Base-by-base conservation (phyloP, 129 eudicot species). In the Kitagawia praeruptora region DNA sequence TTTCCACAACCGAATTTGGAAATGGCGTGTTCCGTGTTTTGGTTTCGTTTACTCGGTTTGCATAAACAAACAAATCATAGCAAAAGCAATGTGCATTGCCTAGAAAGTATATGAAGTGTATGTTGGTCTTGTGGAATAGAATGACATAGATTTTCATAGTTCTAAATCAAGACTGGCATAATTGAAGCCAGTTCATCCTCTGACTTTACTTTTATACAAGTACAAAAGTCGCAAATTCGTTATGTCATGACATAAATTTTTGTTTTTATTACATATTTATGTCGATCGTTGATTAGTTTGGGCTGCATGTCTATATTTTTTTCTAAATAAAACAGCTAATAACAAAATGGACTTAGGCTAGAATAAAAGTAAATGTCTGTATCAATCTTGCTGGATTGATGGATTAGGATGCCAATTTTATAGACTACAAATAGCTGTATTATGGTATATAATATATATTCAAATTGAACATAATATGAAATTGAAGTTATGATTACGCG, bases 101-200 rank as follows among this genome's bases (percentile, higher is more conserved):
- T 4, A 49, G 56, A 16, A 49, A 63, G 27, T 6, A 8, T 56
- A 16, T n/a, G 13, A 49, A 63, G 27, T 6, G 9, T 56, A 4
- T n/a, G 28, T 5, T 61, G 14, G 27, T 61, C 69, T n/a, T n/a
- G 69, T 7, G 27, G 15, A 10, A 63, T 5, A 15, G 18, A 2
- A 28, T 21, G 9, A 31, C 3, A 67, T 3, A 11, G 34, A 5
- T 39, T 34, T 3, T 70, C 27, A 3, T 3, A 70, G 48, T 70
- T 70, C 45, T 3, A 71, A 38, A 31, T 34, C 1, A 70, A 38
- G 12, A 40, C 10, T 2, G 48, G 44, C 8, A 18, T 15, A 4
- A 12, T 71, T 40, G 47, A 71, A 71, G 51, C 49, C 75, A 71
- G 75, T 21, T 71, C 75, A 71, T 71, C 75, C 75, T 71, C 48